Evolutionary conservation across 164 flowering plant species (phyloP), one percentile per base, ranked within the genome.

Genomic region (Tetracentron sinense): DNA sequence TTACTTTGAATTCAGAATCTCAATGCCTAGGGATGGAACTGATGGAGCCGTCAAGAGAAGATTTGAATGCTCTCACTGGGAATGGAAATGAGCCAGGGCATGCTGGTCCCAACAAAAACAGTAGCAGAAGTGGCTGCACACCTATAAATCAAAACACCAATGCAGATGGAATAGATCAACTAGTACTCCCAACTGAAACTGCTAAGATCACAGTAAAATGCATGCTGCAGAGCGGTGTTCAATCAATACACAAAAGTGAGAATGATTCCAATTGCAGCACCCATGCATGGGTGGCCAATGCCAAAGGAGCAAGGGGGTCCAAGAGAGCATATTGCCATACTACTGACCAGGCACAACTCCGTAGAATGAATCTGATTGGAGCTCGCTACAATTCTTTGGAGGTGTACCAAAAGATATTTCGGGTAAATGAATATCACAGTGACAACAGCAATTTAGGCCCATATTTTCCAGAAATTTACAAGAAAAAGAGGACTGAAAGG

Each of bases 401-500:
- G 22, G 58, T 65, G 60, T 76, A 72, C 57, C 64, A 59, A 25
- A 5, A 56, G 14, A 58, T 44, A 28, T 46, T 69, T 38, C 60
- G 59, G 50, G 31, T 1, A 52, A 59, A 21, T 64, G 70, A 56
- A 42, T 44, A 3, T 4, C 20, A 56, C 11, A 30, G 51, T 11
- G 29, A 54, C 52, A 63, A 38, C 15, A 56, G 55, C 14, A 31
- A 35, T 47, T 51, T 50, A 6, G 58, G 60, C 16, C 23, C 61
- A 42, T 26, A 63, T 63, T 73, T 80, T 64, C 80, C 84, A 16
- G 71, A 59, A 17, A 76, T 81, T 23, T 54, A 55, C 69, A 84
- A 81, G 76, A 82, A 71, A 65, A 81, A 75, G 75, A 84, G 89
- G 71, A 80, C 78, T 16, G 87, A 78, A 38, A 81, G 75, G 53